These are phyloP conservation scores for Allium cepa DNA, from an alignment of 106 monocot species.

Conservation along the genomic window DNA sequence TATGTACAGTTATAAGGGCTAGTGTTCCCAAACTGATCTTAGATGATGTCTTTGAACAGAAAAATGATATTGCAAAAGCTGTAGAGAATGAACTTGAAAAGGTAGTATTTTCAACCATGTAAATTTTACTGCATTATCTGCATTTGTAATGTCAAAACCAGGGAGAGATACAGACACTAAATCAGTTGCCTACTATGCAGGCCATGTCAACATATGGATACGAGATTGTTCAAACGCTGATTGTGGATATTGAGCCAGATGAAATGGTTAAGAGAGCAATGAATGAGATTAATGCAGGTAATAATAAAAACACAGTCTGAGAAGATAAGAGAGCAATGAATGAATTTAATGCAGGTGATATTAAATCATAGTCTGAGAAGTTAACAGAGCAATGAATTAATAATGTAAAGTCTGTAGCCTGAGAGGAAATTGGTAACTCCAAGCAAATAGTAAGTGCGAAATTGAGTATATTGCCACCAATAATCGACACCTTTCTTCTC, in stretches of 20 bases:
- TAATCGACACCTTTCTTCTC: too few species aligned
- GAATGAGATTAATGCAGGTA: conserved; percentile 79
- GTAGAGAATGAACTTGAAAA: conserved; percentile 83
- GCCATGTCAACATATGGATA: conserved; percentile 88
- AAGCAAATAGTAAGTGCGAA: too few species aligned
- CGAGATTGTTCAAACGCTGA: conserved; percentile 85
- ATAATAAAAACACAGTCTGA: neutral
- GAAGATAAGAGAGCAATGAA: too few species aligned
- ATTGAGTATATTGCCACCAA: too few species aligned
- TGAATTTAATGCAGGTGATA: too few species aligned
- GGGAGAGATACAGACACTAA: too few species aligned
- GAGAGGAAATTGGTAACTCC: too few species aligned
- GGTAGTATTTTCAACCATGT: conserved; percentile 15
- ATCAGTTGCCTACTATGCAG: neutral
- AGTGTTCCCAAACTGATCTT: conserved; percentile 58
- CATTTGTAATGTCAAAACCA: too few species aligned
- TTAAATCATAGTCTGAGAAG: neutral
- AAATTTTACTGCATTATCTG: neutral
- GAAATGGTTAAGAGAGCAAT: conserved; percentile 73
- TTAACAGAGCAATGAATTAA: conserved; percentile 44
- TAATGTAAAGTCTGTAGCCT: too few species aligned
- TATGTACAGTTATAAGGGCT: conserved; percentile 32
- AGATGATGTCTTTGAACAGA: conserved; percentile 89
- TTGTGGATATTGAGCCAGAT: conserved; percentile 86
- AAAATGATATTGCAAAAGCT: conserved; percentile 75